Conservation (phyloP, 148 eudicot species). For the Cornus suecica region DNA sequence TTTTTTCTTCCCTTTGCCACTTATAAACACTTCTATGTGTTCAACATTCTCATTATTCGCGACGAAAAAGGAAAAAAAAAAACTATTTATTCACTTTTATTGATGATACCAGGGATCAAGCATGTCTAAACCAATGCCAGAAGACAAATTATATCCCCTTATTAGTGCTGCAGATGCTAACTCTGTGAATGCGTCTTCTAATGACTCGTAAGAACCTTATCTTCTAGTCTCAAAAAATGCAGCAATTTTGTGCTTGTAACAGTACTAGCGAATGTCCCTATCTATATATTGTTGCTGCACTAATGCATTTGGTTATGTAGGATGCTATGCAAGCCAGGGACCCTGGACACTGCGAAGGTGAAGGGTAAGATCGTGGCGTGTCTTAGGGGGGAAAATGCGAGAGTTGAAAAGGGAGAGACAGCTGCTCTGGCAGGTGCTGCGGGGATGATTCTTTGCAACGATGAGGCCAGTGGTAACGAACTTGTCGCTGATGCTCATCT, state of each 20-base stretch:
- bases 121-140: conserved; percentile 36
- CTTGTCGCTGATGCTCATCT: conserved; percentile 45
- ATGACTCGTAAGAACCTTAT: conserved; percentile 33
- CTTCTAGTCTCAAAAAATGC: not conserved
- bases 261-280: too few relatives aligned
- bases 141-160: conserved; percentile 30
- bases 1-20: not conserved
- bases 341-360: conserved; percentile 56
- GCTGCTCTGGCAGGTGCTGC: conserved; percentile 57
- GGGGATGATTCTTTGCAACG: conserved; percentile 73
- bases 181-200: conserved; percentile 30
- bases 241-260: not conserved
- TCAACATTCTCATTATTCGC: too few relatives aligned
- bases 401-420: conserved; percentile 45
- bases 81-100: too few relatives aligned
- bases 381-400: conserved; percentile 39
- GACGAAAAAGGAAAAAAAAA: too few relatives aligned
- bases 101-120: conserved; percentile 39
- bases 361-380: conserved; percentile 71
- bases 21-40: too few relatives aligned
- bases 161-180: conserved; percentile 40
- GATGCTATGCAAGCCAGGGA: conserved; percentile 30
- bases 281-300: not conserved
- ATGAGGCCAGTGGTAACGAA: conserved; percentile 37
- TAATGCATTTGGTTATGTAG: conserved; percentile 18